Percentiles rank a stretch among this genome's conserved stretches.
Conservation (phyloP, 2,329 filamentous ascomycete species). For the Fusarium clavum region DNA sequence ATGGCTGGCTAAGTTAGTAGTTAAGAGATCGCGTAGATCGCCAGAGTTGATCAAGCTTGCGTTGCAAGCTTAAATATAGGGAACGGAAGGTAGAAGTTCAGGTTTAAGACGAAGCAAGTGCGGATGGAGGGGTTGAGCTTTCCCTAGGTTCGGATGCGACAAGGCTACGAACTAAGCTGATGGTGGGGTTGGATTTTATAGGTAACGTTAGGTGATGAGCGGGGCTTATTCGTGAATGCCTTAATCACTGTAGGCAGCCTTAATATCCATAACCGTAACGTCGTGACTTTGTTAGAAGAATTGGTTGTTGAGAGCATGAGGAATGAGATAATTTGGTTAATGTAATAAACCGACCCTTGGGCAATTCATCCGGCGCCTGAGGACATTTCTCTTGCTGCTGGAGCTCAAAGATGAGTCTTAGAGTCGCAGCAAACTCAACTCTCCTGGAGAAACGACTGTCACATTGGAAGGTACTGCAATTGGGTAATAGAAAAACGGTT, state of each 20-base stretch:
- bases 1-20: background rate
- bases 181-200: slow-evolving; percentile 38
- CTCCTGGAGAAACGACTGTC: background rate
- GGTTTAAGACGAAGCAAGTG: slow-evolving; percentile 14
- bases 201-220: slow-evolving; percentile 13
- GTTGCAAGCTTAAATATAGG: slow-evolving; percentile 15
- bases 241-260: slow-evolving; percentile 1
- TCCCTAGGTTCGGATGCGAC: slow-evolving; percentile 38
- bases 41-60: background rate
- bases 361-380: background rate
- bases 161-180: slow-evolving; percentile 45
- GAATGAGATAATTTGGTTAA: background rate
- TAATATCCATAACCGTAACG: background rate
- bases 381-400: background rate
- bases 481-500: background rate
- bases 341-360: background rate
- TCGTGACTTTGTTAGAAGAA: background rate
- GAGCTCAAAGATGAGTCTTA: background rate
- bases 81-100: slow-evolving; percentile 8
- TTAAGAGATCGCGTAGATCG: background rate
- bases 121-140: slow-evolving; percentile 46
- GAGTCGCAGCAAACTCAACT: background rate
- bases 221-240: slow-evolving; percentile 29
- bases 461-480: background rate
- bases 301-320: background rate